A percentile compares a stretch with the other conserved stretches of the same genome.
Evolutionary conservation across 306 rosid genomes (phyloP).

Genomic region (Prunus fruticosa): DNA sequence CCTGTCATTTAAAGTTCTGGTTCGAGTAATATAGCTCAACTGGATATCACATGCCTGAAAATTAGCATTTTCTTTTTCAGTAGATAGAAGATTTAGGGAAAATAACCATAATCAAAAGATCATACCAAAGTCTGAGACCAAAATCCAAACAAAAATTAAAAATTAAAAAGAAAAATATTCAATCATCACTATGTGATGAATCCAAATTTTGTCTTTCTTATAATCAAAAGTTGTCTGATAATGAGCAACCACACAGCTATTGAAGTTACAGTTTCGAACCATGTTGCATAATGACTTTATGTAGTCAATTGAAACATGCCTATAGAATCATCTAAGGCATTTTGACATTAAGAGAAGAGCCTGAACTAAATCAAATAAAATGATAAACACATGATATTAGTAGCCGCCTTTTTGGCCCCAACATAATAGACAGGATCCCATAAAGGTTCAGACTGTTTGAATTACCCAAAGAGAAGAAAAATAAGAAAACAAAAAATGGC

Average conservation of each 20-base stretch:
- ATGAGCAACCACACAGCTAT: neutral
- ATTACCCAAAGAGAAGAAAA: neutral
- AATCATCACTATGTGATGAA: neutral
- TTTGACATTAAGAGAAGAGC: neutral
- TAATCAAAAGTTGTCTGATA: neutral
- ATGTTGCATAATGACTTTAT: neutral
- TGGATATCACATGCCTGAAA: neutral
- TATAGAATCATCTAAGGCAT: neutral
- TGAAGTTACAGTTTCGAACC: neutral
- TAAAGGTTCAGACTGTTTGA: neutral
- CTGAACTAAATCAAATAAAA: neutral
- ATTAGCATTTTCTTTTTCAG: neutral
- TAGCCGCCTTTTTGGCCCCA: neutral
- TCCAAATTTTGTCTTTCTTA: neutral
- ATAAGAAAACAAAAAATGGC: neutral
- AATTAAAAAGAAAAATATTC: too few species aligned
- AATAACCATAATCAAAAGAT: neutral
- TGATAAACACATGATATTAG: neutral
- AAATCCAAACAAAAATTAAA: neutral
- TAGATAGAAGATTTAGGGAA: neutral
- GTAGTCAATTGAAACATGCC: neutral
- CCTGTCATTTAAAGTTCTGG: neutral
- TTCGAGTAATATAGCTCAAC: neutral
- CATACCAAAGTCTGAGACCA: neutral
- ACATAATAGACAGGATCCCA: neutral